Conservation (phyloP, 1,284 basidiomycete species). For the Cyathus olla region DNA sequence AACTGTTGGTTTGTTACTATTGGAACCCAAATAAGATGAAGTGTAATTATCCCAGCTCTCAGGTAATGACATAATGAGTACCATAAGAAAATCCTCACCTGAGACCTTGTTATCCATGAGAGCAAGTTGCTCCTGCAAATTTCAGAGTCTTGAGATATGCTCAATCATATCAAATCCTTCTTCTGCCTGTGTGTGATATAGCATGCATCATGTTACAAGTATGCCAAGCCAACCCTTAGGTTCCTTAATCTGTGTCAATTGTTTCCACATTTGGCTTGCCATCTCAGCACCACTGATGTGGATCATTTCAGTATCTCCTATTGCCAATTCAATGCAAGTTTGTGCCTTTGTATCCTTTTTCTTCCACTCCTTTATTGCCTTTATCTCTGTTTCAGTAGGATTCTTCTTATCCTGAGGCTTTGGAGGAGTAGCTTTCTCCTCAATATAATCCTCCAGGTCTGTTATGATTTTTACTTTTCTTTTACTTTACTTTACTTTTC, state of each 20-base stretch:
- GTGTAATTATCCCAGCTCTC: slow-evolving; percentile 41
- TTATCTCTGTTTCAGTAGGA: slow-evolving; percentile 9
- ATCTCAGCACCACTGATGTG: slow-evolving; percentile 33
- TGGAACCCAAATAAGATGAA: slow-evolving; percentile 12
- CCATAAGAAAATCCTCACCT: slow-evolving; percentile 38
- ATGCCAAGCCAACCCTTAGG: slow-evolving; percentile 28
- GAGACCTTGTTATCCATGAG: slow-evolving; percentile 20
- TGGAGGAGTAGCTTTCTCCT: slow-evolving; percentile 9
- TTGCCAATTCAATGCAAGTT: slow-evolving; percentile 31
- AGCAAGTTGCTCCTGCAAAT: slow-evolving; percentile 27
- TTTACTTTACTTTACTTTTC: too few species aligned
- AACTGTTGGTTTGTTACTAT: slow-evolving; percentile 26
- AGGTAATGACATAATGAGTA: too few species aligned
- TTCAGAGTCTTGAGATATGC: slow-evolving; percentile 25
- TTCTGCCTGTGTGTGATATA: slow-evolving; percentile 23
- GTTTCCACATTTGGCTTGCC: slow-evolving; percentile 35
- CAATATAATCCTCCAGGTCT: slow-evolving; percentile 23
- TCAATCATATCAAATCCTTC: slow-evolving; percentile 30
- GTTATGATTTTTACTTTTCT: too few species aligned
- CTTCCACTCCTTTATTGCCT: slow-evolving; percentile 17
- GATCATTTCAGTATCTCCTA: slow-evolving; percentile 35
- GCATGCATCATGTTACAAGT: slow-evolving; percentile 22
- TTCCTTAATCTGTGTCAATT: slow-evolving; percentile 36
- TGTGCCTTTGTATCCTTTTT: slow-evolving; percentile 30
- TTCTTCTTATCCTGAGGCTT: slow-evolving; percentile 4